Evolutionary conservation across 2,329 filamentous ascomycete species (phyloP).

Genomic region (Pseudogymnoascus sp.): DNA sequence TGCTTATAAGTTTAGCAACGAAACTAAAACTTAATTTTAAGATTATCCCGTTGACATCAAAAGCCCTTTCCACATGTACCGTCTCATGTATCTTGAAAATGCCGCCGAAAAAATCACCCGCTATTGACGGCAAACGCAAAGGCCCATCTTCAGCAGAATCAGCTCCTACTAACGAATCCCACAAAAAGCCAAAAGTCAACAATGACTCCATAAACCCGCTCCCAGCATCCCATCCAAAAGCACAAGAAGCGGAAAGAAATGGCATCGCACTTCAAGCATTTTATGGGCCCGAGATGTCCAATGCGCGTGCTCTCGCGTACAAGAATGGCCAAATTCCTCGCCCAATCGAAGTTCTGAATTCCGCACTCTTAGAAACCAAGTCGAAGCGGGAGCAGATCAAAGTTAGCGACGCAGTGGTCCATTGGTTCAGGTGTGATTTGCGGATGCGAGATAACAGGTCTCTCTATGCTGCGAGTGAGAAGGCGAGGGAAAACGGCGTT

Average conservation of each 20-base stretch:
- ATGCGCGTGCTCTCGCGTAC: conserved; percentile 68
- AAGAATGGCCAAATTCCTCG: conserved; percentile 60
- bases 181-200: background rate
- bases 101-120: background rate
- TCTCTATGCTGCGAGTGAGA: conserved; percentile 57
- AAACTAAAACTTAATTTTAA: background rate
- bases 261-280: conserved; percentile 66
- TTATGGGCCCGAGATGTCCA: conserved; percentile 83
- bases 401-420: conserved; percentile 59
- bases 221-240: conserved; percentile 8
- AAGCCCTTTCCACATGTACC: background rate
- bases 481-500: conserved; percentile 59
- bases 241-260: conserved; percentile 39
- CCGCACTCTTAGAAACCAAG: conserved; percentile 55
- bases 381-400: conserved; percentile 43
- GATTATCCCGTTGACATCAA: background rate
- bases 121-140: background rate
- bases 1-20: background rate
- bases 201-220: background rate
- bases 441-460: conserved; percentile 67
- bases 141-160: background rate
- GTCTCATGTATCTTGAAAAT: background rate
- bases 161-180: background rate
- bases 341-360: conserved; percentile 62
- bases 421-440: conserved; percentile 88